phyloP scores from a whole-genome alignment of 1,139 yeast species.

The Candida tropicalis region DNA sequence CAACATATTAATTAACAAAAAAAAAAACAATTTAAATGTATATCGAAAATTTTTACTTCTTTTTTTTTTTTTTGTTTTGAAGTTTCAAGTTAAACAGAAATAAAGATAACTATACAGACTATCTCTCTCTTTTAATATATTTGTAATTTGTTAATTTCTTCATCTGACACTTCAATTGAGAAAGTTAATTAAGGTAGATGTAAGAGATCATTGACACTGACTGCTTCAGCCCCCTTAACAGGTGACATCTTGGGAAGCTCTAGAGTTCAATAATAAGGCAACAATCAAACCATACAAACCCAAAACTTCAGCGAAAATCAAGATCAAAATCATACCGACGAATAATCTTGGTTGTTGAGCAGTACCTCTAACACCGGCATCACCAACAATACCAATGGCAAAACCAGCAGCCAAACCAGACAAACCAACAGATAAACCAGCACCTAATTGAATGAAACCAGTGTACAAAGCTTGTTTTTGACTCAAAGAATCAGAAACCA shows the following conservation, averaged over 20 bases:
- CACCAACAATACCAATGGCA: slow-evolving; percentile 99
- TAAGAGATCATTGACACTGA: not conserved
- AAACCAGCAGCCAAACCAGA: slow-evolving; percentile 97
- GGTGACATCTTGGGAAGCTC: slow-evolving; percentile 88
- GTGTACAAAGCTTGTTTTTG: slow-evolving; percentile 86
- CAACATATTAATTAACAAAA: not conserved
- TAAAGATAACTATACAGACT: not conserved
- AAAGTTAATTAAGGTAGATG: not conserved
- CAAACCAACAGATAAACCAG: slow-evolving; percentile 96
- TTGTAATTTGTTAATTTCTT: no score
- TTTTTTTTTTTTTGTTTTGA: not conserved
- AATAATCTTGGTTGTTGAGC: slow-evolving; percentile 97
- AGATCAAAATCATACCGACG: slow-evolving; percentile 90
- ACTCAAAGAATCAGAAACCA: slow-evolving; percentile 87
- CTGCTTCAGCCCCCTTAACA: slow-evolving; percentile 50
- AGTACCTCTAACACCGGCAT: slow-evolving; percentile 95
- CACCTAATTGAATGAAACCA: slow-evolving; percentile 98
- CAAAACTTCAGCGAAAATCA: slow-evolving; percentile 97
- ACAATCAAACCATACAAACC: slow-evolving; percentile 98
- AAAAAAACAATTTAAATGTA: slow-evolving; percentile 4
- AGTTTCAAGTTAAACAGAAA: not conserved
- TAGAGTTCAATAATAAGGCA: slow-evolving; percentile 93
- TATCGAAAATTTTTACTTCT: slow-evolving; percentile 1
- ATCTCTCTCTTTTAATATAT: not conserved
- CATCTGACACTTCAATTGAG: no score